phyloP scores from a whole-genome alignment of 495 filamentous ascomycete genomes.

The Lophium mytilinum region DNA sequence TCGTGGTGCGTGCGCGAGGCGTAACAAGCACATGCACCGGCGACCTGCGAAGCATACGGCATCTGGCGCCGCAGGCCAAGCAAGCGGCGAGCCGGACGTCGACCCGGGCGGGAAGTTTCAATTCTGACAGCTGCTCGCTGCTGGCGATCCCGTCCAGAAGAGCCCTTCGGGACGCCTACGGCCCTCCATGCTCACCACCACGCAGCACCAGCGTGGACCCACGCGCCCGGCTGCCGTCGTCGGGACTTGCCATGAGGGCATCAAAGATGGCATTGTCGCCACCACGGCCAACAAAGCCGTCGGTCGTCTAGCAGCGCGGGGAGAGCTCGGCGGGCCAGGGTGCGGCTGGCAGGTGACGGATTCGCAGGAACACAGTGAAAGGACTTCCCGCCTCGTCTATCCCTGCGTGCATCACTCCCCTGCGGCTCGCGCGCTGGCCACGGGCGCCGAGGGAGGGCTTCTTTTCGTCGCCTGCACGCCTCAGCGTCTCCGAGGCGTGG shows the following conservation, averaged over 20 bases:
- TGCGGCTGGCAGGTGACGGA: conserved; percentile 1
- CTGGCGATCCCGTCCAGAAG: background rate
- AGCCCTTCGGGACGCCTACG: background rate
- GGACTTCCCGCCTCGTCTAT: conserved; percentile 16
- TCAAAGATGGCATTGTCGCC: background rate
- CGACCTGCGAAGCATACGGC: background rate
- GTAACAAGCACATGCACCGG: conserved; percentile 1
- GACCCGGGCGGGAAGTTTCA: conserved; percentile 16
- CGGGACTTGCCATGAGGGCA: background rate
- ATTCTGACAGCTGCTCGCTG: background rate
- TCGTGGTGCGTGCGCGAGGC: conserved; percentile 15
- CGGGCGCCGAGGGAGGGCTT: background rate
- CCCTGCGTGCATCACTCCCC: conserved; percentile 10
- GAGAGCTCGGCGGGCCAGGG: background rate
- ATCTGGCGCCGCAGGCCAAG: background rate
- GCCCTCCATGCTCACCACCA: too few relatives aligned
- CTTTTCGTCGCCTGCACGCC: background rate
- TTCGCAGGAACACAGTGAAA: conserved; percentile 11
- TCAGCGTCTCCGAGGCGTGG: too few relatives aligned
- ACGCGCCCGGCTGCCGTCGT: too few relatives aligned
- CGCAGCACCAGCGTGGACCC: too few relatives aligned
- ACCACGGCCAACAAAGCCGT: conserved; percentile 1
- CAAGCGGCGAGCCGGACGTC: conserved; percentile 6
- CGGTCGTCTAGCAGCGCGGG: background rate
- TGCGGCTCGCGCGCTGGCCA: conserved; percentile 1